Conservation (phyloP, 129 eudicot species). For the Helianthus annuus region HanXRQr2.0-SUNRISE NC_035433.2:51532365-51532864, state of each 20-base stretch:
- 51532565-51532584: slow-evolving; percentile 75
- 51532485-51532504: slow-evolving; percentile 77
- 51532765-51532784: slow-evolving; percentile 82
- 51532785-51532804: slow-evolving; percentile 85
- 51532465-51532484: slow-evolving; percentile 75
- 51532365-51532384: slow-evolving; percentile 90
- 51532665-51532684: slow-evolving; percentile 84
- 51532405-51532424: slow-evolving; percentile 93
- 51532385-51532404: slow-evolving; percentile 81
- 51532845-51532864: slow-evolving; percentile 96
- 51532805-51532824: slow-evolving; percentile 95
- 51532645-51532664: slow-evolving; percentile 62
- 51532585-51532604: slow-evolving; percentile 76
- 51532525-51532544: slow-evolving; percentile 85
- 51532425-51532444: slow-evolving; percentile 78
- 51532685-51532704: slow-evolving; percentile 59
- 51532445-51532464: slow-evolving; percentile 82
- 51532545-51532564: slow-evolving; percentile 83
- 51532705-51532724: slow-evolving; percentile 69
- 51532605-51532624: slow-evolving; percentile 85
- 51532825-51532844: slow-evolving; percentile 89
- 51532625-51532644: slow-evolving; percentile 61
- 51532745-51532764: slow-evolving; percentile 97
- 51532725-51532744: slow-evolving; percentile 90
- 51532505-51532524: slow-evolving; percentile 89